phyloP scores from a whole-genome alignment of 164 flowering plant genomes.

The Annona squamosa region DNA sequence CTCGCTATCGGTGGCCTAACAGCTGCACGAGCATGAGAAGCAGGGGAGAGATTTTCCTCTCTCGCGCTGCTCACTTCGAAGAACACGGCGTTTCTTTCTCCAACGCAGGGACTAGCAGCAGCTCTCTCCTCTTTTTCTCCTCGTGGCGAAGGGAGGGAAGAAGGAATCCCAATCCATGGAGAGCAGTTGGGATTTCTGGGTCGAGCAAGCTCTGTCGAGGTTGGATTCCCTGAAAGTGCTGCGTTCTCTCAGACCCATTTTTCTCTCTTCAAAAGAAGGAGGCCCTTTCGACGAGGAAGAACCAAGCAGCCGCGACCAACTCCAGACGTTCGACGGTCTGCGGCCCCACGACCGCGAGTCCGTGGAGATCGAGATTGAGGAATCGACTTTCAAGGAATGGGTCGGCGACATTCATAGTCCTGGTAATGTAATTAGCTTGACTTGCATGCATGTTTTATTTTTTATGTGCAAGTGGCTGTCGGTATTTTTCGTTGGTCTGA shows the following conservation, averaged over 20 bases:
- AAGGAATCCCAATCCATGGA: not conserved
- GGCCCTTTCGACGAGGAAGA: not conserved
- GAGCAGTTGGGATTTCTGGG: constrained; percentile 64
- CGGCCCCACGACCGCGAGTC: constrained; percentile 25
- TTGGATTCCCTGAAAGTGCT: constrained; percentile 50
- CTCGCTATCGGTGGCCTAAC: too few species aligned
- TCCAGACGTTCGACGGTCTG: constrained; percentile 22
- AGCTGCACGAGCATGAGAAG: too few species aligned
- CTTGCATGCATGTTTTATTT: not conserved
- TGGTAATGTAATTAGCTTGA: constrained; percentile 8
- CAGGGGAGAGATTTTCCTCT: too few species aligned
- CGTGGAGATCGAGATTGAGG: constrained; percentile 25
- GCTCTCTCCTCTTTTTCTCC: not conserved
- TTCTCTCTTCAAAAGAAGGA: constrained; percentile 12
- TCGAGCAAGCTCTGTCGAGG: constrained; percentile 51
- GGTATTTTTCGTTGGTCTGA: not conserved
- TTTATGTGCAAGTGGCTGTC: not conserved
- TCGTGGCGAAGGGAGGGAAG: not conserved
- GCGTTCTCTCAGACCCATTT: constrained; percentile 72
- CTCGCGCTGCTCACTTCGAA: too few species aligned
- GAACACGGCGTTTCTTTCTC: too few species aligned
- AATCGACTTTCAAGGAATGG: constrained; percentile 30
- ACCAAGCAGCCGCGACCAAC: not conserved
- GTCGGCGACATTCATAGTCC: constrained; percentile 19
- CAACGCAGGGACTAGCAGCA: too few species aligned